Percentiles rank a stretch among this genome's conserved stretches.
phyloP scores from a whole-genome alignment of 768 basidiomycete species.

The Agaricus bisporus region DNA sequence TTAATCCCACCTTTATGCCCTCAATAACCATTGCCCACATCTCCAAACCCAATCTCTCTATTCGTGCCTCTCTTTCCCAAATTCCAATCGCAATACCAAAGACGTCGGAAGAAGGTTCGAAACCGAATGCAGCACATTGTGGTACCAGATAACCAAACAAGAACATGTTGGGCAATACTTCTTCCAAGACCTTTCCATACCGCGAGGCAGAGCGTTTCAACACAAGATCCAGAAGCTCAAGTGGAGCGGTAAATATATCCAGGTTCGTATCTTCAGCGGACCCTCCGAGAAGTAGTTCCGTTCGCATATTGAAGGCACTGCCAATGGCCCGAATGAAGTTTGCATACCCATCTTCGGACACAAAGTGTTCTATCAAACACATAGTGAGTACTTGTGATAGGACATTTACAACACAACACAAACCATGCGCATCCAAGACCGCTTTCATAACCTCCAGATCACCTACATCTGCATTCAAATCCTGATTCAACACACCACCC shows the following conservation, averaged over 20 bases:
- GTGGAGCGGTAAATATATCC: neutral
- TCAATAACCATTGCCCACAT: constrained; percentile 15
- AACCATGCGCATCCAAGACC: constrained; percentile 37
- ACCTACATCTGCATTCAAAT: constrained; percentile 15
- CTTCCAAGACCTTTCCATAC: constrained; percentile 10
- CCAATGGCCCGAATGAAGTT: constrained; percentile 9
- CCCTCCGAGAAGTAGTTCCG: constrained; percentile 1
- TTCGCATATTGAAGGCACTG: constrained; percentile 3
- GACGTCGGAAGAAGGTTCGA: constrained; percentile 10
- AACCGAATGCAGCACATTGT: constrained; percentile 19
- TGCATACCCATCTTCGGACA: constrained; percentile 4
- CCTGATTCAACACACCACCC: constrained; percentile 23
- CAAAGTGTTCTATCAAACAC: constrained; percentile 7
- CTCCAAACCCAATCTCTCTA: constrained; percentile 2
- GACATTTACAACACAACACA: constrained; percentile 7
- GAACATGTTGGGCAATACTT: constrained; percentile 39
- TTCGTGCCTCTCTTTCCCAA: constrained; percentile 29
- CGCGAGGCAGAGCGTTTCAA: constrained; percentile 7
- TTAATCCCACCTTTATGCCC: constrained; percentile 37
- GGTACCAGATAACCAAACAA: constrained; percentile 45
- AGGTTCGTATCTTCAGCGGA: neutral
- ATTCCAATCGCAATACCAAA: constrained; percentile 25
- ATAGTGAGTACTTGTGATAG: neutral
- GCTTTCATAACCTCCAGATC: constrained; percentile 29
- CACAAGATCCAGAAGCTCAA: constrained; percentile 5